Base-by-base conservation (phyloP, 148 eudicot species). In the Rheum nobile region DNA sequence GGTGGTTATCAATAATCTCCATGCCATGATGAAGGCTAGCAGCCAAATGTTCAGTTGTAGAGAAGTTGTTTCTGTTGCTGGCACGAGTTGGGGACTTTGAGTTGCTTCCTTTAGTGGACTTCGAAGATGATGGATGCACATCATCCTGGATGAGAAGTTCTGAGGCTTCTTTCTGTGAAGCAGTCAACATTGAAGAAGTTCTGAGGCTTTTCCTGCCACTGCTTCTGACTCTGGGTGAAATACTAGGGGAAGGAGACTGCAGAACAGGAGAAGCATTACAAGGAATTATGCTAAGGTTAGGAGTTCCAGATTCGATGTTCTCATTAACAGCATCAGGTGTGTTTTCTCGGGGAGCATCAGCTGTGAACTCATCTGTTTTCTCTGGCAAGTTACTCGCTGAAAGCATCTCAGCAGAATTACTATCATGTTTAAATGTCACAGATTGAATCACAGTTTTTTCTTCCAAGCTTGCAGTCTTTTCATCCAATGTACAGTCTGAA, bases 11-110 rank as follows among this genome's bases (percentile, higher is more conserved):
- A 28, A 92, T 71, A 61, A 96, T 82, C 78, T 90, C 97, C 74
- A 96, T 88, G 34, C 97, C 99, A 77, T 78, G 93, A 57, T 90
- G 85, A 74, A 96, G 89, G 81, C 94, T 90, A 63, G 94, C 94
- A 44, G 97, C 90, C 80, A 96, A 77, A 77, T 80, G 72, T 68
- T 89, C 91, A 68, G 88, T 83, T 39, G 87, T 82, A 75, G 79
- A 77, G 48, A 81, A 80, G 67, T 75, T 54, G 71, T 63, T 80
- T 83, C 75, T 83, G 76, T 77, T 79, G 70, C 79, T 76, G 39
- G 75, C 72, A 74, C 57, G 75, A 47, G 90, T 74, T 44, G 65
- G 68, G 75, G 88, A 67, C 77, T 80, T 77, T 59, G 80, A 76
- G 54, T 77, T 75, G 76, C 76, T 82, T 77, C 82, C 82, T 29